Evolutionary conservation across 768 basidiomycete genomes (phyloP), one percentile per base, ranked within the genome.

Genomic region (Austroboletus festivus): DNA sequence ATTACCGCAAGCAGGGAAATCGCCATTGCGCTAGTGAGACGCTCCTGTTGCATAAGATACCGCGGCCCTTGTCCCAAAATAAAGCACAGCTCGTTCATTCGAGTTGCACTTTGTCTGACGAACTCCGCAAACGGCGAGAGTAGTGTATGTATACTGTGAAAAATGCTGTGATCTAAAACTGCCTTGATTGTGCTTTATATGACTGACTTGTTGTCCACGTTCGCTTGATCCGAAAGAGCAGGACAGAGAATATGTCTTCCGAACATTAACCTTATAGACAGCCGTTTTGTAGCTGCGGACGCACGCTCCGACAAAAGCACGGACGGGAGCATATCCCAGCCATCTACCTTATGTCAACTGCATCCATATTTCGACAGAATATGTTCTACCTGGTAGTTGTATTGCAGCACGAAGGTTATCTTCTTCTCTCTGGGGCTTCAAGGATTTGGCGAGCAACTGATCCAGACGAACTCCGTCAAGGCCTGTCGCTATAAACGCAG

Each of bases 351-450:
- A 34, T 18, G 40, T 65, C 31, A 66, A 55, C 43, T 31, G 10
- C 44, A 38, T 18, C 4, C 21, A 41, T 19, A 15, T 38, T 31
- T 24, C 21, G 10, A 26, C 8, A 26, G 26, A 23, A 42, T 9
- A 11, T 13, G 37, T 47, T 57, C 51, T 64, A 83, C 86, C 75
- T 50, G 88, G 87, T n/a, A 90, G 67, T 54, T 89, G 86, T 20
- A 76, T 68, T 5, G 83, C 81, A 34, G 83, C 85, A 34, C 74
- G 72, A 24, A 87, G 59, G 46, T 64, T 67, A 49, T 82, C 77
- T 16, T 80, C 73, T 34, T 78, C 73, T 47, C 69, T 70, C 44
- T 78, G 78, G n/a, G 42, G 50, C 52, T 50, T 63, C 58, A 73
- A 59, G 50, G 50, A 73, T 47, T 61, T 61, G 47, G 52, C 52